Evolutionary conservation across 345 rosid species (phyloP), one percentile per base, ranked within the genome.

Genomic region (Lagerstroemia speciosa): DNA sequence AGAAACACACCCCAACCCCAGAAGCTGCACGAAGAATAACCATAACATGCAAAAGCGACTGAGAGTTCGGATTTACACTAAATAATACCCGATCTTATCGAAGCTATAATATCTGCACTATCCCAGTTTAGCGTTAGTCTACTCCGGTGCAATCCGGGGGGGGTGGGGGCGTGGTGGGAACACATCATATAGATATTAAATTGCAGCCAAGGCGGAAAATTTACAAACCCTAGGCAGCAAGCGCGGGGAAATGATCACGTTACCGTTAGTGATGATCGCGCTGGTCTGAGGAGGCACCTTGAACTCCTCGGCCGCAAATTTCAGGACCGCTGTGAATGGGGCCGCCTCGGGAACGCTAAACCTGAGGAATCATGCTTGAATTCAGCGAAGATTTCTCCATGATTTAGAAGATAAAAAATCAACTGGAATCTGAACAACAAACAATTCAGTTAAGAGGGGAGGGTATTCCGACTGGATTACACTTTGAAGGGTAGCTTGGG

Each of bases 401-500:
- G 5, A 29, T 1, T 27, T 15, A 41, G 64, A 19, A 62, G 30
- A 12, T 16, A 58, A 32, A 62, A 41, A 50, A 24, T 14, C 8
- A 67, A 50, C 4, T 38, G 5, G 38, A 71, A 33, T 16, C n/a
- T n/a, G n/a, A n/a, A n/a, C n/a, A n/a, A 10, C 2, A 38, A 27
- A 9, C 15, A 19, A 64, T n/a, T 29, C n/a, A 27, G 33, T 19
- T 33, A 55, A 46, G 17, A 24, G 27, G 46, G 32, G 46, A 65
- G 63, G 33, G 32, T n/a, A n/a, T n/a, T 14, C 27, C 32, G 60
- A 65, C 22, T 36, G 68, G 64, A 50, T 26, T 69, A 93, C 98
- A 93, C 97, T 91, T 91, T 91, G 90, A 93, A 93, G 60, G 97
- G 97, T 65, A 93, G 97, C 82, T 93, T 93, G 16, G 98, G 98